Conservation (phyloP, 2,329 filamentous ascomycete species). For the Exutisphaerella laricina region DNA sequence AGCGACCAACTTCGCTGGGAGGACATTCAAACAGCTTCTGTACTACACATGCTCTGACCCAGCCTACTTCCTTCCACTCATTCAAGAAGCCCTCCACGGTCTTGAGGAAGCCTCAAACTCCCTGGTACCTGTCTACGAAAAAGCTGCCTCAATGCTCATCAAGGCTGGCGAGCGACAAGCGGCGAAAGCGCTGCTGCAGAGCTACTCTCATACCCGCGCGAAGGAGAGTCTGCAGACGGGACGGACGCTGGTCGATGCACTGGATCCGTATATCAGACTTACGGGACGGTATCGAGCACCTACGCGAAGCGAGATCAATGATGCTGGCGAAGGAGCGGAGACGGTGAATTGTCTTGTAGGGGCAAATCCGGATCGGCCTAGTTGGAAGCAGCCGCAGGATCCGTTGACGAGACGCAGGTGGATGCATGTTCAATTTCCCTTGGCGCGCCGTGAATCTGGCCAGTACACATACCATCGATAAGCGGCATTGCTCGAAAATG, state of each 20-base stretch:
- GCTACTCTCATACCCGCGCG: conserved; percentile 16
- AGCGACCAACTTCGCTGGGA: conserved; percentile 19
- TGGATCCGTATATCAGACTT: conserved; percentile 17
- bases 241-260: conserved; percentile 10
- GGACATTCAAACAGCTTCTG: conserved; percentile 19
- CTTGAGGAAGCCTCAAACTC: conserved; percentile 16
- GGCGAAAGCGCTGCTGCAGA: conserved; percentile 17
- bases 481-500: too few species aligned
- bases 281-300: conserved; percentile 12
- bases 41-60: conserved; percentile 21
- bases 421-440: too few species aligned
- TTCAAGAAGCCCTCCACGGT: conserved; percentile 17
- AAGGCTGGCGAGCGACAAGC: conserved; percentile 14
- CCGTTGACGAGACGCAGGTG: conserved; percentile 8
- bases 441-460: too few species aligned
- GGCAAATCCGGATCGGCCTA: conserved; percentile 18
- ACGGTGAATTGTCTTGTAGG: conserved; percentile 36
- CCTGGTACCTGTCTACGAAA: conserved; percentile 15
- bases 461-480: too few species aligned
- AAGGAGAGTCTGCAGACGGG: conserved; percentile 12
- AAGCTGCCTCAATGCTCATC: conserved; percentile 12
- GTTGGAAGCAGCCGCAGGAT: conserved; percentile 19
- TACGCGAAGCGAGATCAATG: conserved; percentile 27
- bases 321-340: conserved; percentile 31
- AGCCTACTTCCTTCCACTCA: conserved; percentile 11